Conservation (phyloP, 2,329 filamentous ascomycete genomes). For the Monilinia laxa region DNA sequence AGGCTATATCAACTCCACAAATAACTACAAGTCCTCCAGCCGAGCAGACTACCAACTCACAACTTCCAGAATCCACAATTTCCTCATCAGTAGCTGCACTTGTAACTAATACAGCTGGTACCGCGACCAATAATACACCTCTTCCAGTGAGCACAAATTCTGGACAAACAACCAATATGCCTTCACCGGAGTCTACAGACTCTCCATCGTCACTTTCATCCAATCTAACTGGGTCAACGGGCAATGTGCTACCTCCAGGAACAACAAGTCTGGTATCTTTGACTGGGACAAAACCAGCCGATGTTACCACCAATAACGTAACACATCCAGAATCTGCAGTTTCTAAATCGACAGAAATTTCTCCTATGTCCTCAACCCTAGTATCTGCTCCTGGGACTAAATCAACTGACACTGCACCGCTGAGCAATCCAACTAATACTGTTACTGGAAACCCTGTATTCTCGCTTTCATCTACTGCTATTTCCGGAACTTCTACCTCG, state of each 20-base stretch:
- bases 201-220: neutral
- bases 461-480: neutral
- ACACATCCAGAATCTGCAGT: neutral
- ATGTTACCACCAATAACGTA: neutral
- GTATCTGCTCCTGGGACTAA: neutral
- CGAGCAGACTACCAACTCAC: neutral
- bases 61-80: neutral
- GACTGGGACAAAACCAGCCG: neutral
- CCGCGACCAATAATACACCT: neutral
- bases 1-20: slow-evolving; percentile 9
- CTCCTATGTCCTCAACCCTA: neutral
- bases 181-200: neutral
- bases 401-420: neutral
- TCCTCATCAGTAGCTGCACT: neutral
- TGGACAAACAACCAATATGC: neutral
- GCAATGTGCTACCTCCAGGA: neutral
- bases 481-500: neutral
- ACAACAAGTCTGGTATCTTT: neutral
- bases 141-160: neutral
- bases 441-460: neutral
- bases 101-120: neutral
- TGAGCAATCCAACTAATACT: slow-evolving; percentile 1
- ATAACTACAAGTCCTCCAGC: neutral
- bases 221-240: neutral
- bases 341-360: neutral